Conservation (phyloP, 345 rosid species). For the Eucalyptus marginata region DNA sequence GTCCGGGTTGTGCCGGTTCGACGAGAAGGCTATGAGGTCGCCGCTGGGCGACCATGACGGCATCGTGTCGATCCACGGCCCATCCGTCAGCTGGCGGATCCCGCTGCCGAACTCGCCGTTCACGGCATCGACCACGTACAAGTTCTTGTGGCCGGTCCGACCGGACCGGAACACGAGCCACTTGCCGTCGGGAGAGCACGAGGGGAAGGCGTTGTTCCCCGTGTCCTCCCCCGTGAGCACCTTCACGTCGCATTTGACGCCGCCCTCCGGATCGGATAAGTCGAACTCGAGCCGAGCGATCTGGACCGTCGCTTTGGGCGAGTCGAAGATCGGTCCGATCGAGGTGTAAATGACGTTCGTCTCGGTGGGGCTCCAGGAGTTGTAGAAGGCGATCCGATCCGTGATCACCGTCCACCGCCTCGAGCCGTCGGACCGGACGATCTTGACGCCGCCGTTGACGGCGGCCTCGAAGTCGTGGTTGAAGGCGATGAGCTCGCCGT, state of each 20-base stretch:
- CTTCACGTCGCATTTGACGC: constrained; percentile 41
- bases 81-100: constrained; percentile 51
- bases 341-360: constrained; percentile 60
- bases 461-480: constrained; percentile 24
- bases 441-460: constrained; percentile 37
- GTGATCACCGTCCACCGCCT: constrained; percentile 60
- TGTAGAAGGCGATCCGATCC: constrained; percentile 57
- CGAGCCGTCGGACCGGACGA: constrained; percentile 64
- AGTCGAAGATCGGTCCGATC: constrained; percentile 60
- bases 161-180: constrained; percentile 79
- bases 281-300: constrained; percentile 61
- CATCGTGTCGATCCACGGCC: constrained; percentile 87
- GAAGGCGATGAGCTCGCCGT: constrained; percentile 45
- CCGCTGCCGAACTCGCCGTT: constrained; percentile 44
- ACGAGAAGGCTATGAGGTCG: constrained; percentile 85
- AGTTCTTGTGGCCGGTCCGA: constrained; percentile 61
- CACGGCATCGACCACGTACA: constrained; percentile 47
- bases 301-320: constrained; percentile 45
- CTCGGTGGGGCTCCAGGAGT: constrained; percentile 81
- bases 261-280: constrained; percentile 20
- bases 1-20: constrained; percentile 54
- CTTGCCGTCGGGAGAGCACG: constrained; percentile 83
- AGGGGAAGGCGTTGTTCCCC: constrained; percentile 83
- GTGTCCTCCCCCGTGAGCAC: constrained; percentile 57
- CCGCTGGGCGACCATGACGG: constrained; percentile 78